Base-by-base conservation (phyloP, 352 stramenopile genomes). In the Hyaloperonospora arabidopsidis region DNA sequence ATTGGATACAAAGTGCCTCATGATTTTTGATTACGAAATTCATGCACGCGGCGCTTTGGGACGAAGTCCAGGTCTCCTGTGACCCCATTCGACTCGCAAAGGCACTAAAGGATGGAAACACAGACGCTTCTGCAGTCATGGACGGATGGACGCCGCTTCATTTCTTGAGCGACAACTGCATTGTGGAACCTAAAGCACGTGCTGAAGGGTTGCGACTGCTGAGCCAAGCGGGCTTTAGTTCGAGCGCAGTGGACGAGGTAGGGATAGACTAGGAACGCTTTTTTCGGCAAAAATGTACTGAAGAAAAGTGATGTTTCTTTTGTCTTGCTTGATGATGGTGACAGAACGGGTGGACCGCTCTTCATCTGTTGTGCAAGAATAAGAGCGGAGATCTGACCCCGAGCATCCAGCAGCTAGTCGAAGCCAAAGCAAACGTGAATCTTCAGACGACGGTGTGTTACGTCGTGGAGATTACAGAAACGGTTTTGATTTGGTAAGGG, bases 101-200 rank as follows among this genome's bases (percentile, higher is more conserved):
- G 22, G 70, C 61, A 32, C 65, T 83, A 5, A 40, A 21, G 2
- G 41, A 28, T 2, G 21, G 28, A 17, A 39, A 57, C 0, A 38
- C 12, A 17, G 65, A 68, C 11, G 23, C 25, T 10, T 54, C 45
- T 10, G 45, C 63, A 1, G 6, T 70, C 59, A 57, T 86, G 34
- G 83, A 93, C 47, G 79, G 79, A 34, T 93, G 83, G 83, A 83
- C 79, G 22, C 79, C 79, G 48, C 69, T 93, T 51, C 83, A 91
- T 41, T 93, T 79, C 38, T 48, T 74, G 19, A 80, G 79, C 32
- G 79, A 89, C 35, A 91, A 90, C 48, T 74, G 74, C 34, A 57
- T 56, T 4, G 62, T 84, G 44, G 58, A 61, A 15, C 64, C 82
- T 41, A 46, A 45, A 23, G 48, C 45, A 8, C 74, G 79, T 15